Conservation (phyloP, 129 eudicot species). For the Heracleum sosnowskyi region DNA sequence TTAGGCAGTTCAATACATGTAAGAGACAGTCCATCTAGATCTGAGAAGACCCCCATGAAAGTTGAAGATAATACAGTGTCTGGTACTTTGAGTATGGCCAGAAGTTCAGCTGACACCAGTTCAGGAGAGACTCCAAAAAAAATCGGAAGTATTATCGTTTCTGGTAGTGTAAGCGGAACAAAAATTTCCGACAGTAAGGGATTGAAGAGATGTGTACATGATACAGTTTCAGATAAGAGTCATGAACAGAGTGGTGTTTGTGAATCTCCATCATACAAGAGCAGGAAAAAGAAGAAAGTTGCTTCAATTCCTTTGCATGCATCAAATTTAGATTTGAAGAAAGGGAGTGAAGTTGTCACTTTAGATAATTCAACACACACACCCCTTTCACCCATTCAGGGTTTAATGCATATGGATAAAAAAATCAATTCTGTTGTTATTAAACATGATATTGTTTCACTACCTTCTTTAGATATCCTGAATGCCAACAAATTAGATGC, state of each 20-base stretch:
- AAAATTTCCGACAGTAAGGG: constrained; percentile 9
- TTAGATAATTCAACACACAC: not conserved
- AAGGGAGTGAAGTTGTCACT: constrained; percentile 16
- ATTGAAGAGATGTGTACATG: constrained; percentile 20
- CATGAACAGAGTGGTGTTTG: constrained; percentile 17
- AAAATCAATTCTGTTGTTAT: not conserved
- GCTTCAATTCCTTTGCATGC: constrained; percentile 9
- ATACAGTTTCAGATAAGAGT: constrained; percentile 23
- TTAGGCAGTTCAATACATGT: constrained; percentile 21
- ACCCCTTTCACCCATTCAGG: constrained; percentile 16
- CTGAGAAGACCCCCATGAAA: constrained; percentile 30
- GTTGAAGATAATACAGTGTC: constrained; percentile 16
- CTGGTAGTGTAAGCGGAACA: not conserved
- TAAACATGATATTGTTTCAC: constrained; percentile 9
- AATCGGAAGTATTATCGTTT: not conserved
- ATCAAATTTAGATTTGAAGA: constrained; percentile 22
- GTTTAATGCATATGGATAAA: constrained; percentile 6
- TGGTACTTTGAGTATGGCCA: constrained; percentile 8
- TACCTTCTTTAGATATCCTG: constrained; percentile 16
- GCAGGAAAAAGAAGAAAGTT: constrained; percentile 47
- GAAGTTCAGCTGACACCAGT: constrained; percentile 12
- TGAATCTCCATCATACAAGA: constrained; percentile 22
- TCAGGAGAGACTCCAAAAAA: not conserved
- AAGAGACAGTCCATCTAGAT: constrained; percentile 29
- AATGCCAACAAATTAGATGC: constrained; percentile 11